Conservation (phyloP, 768 basidiomycete genomes). For the Tremella mesenterica region DNA sequence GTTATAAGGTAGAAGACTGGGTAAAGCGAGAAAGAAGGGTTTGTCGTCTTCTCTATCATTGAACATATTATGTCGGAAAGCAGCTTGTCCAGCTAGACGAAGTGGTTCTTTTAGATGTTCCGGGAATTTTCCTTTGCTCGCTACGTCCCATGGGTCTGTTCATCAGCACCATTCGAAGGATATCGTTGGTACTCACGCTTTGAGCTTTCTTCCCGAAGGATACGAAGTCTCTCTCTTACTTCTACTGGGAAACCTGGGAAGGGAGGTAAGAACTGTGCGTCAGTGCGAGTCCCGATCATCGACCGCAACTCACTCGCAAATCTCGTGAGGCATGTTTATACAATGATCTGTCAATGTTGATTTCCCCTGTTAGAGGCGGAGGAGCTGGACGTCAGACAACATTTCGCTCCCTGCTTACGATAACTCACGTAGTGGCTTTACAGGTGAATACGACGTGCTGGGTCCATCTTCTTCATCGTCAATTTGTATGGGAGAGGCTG, state of each 20-base stretch:
- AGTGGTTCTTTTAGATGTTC: conserved; percentile 65
- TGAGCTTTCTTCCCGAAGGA: conserved; percentile 10
- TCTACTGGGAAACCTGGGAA: conserved; percentile 21
- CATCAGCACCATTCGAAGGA: conserved; percentile 2
- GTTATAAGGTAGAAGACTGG: conserved; percentile 84
- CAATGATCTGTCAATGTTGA: conserved; percentile 13
- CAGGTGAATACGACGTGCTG: not conserved
- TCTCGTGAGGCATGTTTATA: conserved; percentile 22
- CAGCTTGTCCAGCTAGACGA: conserved; percentile 61
- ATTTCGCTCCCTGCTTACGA: not conserved
- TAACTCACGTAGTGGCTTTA: not conserved
- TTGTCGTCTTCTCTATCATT: conserved; percentile 46
- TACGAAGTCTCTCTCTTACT: conserved; percentile 11
- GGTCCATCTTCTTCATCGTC: conserved; percentile 3
- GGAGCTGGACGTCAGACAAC: not conserved
- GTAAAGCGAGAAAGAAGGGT: conserved; percentile 82
- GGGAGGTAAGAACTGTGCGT: conserved; percentile 26
- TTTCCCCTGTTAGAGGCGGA: conserved; percentile 2
- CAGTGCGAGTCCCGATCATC: not conserved
- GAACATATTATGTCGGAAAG: conserved; percentile 76
- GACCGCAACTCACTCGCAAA: conserved; percentile 8
- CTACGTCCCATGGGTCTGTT: conserved; percentile 55
- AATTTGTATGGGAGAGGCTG: conserved; percentile 3
- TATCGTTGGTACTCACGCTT: conserved; percentile 15
- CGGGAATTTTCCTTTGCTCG: conserved; percentile 82